Base-by-base conservation (phyloP, 345 rosid genomes). In the Citropsis articulata region DNA sequence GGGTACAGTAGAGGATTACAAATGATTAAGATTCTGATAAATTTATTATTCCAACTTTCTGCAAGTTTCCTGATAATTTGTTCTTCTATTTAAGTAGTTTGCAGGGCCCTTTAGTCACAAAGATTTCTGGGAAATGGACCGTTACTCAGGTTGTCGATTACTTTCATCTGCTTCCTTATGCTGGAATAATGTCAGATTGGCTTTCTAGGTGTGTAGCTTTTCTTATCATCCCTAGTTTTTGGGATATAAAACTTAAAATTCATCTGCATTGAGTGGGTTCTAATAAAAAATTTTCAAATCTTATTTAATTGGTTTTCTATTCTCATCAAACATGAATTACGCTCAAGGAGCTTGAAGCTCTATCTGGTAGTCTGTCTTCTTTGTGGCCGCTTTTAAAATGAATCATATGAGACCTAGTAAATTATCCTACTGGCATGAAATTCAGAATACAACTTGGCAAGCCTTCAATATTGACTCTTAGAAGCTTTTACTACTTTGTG, bases 81-180 rank as follows among this genome's bases (percentile, higher is more conserved):
- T 50, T 72, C 50, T 25, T 56, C 80, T 33, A 59, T 24, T 75
- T 81, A 57, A 21, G 67, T 77, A 89, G 95, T 77, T 80, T 91
- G 89, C 88, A 83, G 60, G 93, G 92, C 48, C 85, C 95, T 71
- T 80, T 91, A 53, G 66, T 91, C 30, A 82, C 40, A 60, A 81
- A 66, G 76, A 68, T 22, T 80, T 78, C 80, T 27, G 73, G 77
- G 19, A 66, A 57, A 7, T 89, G 95, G 91, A n/a, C 64, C 27
- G 53, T 71, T 14, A 80, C 84, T 61, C 59, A 87, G n/a, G 85
- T 14, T 45, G 86, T 88, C 14, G 91, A 87, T 69, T 85, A 89
- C 77, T 89, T 88, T 69, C 91, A 84, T 77, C 31, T 91, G 81
- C 90, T 91, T 77, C 91, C 92, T 61, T 91, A 75, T 78, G 85